Percentiles rank a stretch among this genome's conserved stretches.
Evolutionary conservation across 75 land plant genomes (phyloP).

Genomic region (Adiantum capillusveneris): DNA sequence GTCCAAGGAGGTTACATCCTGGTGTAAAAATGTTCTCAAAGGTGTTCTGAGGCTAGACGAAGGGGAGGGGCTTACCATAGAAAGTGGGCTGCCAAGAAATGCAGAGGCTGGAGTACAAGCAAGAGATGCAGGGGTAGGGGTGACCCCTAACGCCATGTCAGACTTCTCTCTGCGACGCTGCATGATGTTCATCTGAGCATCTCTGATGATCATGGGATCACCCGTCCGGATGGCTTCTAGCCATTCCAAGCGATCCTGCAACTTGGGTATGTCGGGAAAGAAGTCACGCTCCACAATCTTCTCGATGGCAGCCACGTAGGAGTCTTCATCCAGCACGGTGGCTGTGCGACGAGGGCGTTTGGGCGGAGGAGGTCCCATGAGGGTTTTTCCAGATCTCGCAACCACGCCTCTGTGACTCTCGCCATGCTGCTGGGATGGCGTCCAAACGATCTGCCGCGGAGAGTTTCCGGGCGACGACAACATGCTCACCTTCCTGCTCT

Average conservation of each 20-base stretch:
- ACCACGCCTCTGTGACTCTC: conserved; percentile 12
- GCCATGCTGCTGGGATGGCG: conserved; percentile 16
- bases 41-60: conserved; percentile 18
- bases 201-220: conserved; percentile 79
- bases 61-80: conserved; percentile 20
- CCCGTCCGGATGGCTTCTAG: conserved; percentile 77
- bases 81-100: conserved; percentile 31
- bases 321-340: conserved; percentile 60
- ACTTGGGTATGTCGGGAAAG: conserved; percentile 92
- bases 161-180: conserved; percentile 43
- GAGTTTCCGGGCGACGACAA: conserved; percentile 81
- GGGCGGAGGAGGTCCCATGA: conserved; percentile 21
- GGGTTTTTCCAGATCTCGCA: conserved; percentile 9
- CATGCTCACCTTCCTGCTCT: conserved; percentile 8
- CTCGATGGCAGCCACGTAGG: conserved; percentile 86
- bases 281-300: conserved; percentile 91
- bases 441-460: conserved; percentile 68
- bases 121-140: neutral
- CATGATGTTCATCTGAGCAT: conserved; percentile 88
- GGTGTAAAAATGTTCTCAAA: conserved; percentile 9
- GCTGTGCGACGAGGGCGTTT: conserved; percentile 22
- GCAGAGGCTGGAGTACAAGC: conserved; percentile 12
- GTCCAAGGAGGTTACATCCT: conserved; percentile 28
- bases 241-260: conserved; percentile 92
- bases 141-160: neutral